A percentile compares a stretch with the other conserved stretches of the same genome.
Evolutionary conservation across 768 basidiomycete genomes (phyloP).

Genomic region (Lentinula edodes): DNA sequence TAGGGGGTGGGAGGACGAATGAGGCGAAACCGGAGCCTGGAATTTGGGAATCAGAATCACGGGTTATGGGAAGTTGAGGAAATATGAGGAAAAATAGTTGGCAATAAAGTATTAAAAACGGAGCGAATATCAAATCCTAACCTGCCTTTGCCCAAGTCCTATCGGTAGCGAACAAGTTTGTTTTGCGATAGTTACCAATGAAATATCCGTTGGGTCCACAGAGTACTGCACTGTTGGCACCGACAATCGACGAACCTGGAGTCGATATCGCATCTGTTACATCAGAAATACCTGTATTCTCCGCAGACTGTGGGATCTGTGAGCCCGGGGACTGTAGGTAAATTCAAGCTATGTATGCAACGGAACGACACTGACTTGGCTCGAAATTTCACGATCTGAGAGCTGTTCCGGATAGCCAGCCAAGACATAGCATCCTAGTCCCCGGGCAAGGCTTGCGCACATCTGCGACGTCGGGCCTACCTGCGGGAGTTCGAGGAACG

Average conservation of each 20-base stretch:
- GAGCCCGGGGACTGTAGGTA: too few relatives aligned
- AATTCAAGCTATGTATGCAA: too few relatives aligned
- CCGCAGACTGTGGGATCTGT: too few relatives aligned
- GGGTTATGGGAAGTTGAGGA: too few relatives aligned
- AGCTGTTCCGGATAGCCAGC: conserved; percentile 80
- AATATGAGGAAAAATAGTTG: too few relatives aligned
- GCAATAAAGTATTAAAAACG: too few relatives aligned
- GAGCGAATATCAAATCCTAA: conserved; percentile 21
- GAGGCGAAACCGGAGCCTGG: conserved; percentile 51
- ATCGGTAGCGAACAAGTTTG: conserved; percentile 75
- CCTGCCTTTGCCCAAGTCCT: conserved; percentile 80
- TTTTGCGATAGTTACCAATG: conserved; percentile 71
- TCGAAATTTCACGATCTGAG: conserved; percentile 19
- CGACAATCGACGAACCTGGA: conserved; percentile 21
- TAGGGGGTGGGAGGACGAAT: conserved; percentile 53
- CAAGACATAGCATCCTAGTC: conserved; percentile 61
- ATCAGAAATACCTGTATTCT: not conserved
- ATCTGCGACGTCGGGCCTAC: conserved; percentile 72
- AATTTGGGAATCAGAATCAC: too few relatives aligned
- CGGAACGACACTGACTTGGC: too few relatives aligned
- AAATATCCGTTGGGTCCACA: conserved; percentile 61
- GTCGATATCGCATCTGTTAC: conserved; percentile 7
- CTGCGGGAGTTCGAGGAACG: conserved; percentile 67
- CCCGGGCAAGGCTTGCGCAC: conserved; percentile 60
- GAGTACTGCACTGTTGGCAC: conserved; percentile 71